A percentile compares a stretch with the other conserved stretches of the same genome.
Evolutionary conservation across 2,329 filamentous ascomycete species (phyloP).

Genomic region (Aspergillus carbonarius): DNA sequence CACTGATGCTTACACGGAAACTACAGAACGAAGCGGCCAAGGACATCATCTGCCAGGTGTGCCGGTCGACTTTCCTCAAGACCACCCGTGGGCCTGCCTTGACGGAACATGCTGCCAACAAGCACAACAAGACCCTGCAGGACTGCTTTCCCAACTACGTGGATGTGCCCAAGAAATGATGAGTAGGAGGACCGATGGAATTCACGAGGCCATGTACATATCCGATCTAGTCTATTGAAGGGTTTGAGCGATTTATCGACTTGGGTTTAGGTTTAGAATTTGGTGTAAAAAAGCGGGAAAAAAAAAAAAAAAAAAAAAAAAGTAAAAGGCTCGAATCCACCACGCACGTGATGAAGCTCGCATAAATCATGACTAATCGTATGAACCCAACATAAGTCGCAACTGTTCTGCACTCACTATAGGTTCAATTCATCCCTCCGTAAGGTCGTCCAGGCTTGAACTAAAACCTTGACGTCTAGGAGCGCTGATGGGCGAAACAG

Average conservation of each 20-base stretch:
- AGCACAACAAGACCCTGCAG: slow-evolving; percentile 69
- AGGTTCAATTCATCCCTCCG: too few species aligned
- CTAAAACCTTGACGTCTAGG: too few species aligned
- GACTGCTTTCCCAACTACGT: slow-evolving; percentile 65
- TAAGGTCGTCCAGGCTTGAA: too few species aligned
- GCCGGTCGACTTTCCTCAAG: slow-evolving; percentile 76
- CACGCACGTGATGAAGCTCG: not conserved
- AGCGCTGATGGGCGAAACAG: too few species aligned
- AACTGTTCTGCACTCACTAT: too few species aligned
- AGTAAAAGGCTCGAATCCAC: not conserved
- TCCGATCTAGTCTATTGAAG: not conserved
- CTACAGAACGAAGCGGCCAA: slow-evolving; percentile 68
- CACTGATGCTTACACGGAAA: not conserved
- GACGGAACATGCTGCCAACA: slow-evolving; percentile 70
- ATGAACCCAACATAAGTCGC: not conserved
- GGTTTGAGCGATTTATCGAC: not conserved
- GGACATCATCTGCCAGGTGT: slow-evolving; percentile 73
- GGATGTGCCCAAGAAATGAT: slow-evolving; percentile 12
- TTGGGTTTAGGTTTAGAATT: not conserved
- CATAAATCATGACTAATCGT: not conserved
- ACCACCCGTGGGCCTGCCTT: slow-evolving; percentile 72
- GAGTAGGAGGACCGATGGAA: not conserved
- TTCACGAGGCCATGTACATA: not conserved
- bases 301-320: too few species aligned
- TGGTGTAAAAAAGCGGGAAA: not conserved